Evolutionary conservation across 805 yeast species (phyloP).

Genomic region (Metschnikowia dekortorum): DNA sequence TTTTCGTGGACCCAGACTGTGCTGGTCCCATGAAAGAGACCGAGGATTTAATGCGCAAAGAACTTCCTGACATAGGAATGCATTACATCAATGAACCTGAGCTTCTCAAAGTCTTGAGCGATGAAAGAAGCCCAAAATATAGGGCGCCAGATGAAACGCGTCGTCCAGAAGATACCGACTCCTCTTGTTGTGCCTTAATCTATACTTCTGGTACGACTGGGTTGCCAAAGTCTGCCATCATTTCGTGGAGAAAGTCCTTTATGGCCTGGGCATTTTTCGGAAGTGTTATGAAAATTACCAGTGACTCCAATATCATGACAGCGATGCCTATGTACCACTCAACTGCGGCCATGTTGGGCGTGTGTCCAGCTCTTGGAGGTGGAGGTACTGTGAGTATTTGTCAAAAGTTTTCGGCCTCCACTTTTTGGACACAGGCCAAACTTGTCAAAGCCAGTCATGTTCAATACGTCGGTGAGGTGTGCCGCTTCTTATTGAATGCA

Average conservation of each 20-base stretch:
- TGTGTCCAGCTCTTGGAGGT: constrained; percentile 54
- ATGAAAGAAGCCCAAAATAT: constrained; percentile 43
- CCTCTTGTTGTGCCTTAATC: constrained; percentile 64
- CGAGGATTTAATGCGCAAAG: constrained; percentile 33
- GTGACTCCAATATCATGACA: constrained; percentile 62
- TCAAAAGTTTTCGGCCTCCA: constrained; percentile 74
- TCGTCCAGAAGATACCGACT: constrained; percentile 54
- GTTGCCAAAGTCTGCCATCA: constrained; percentile 86
- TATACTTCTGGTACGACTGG: constrained; percentile 96
- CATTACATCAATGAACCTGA: constrained; percentile 50
- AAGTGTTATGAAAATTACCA: constrained; percentile 56
- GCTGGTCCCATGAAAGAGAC: constrained; percentile 48
- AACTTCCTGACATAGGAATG: constrained; percentile 36
- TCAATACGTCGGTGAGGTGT: constrained; percentile 93
- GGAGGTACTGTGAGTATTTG: constrained; percentile 80
- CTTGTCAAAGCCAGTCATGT: constrained; percentile 69
- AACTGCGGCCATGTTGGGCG: constrained; percentile 85
- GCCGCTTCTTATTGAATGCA: constrained; percentile 74
- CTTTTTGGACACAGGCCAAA: constrained; percentile 87
- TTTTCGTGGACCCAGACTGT: constrained; percentile 74
- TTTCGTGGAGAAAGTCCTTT: constrained; percentile 83
- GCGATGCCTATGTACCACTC: constrained; percentile 97
- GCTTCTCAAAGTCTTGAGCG: constrained; percentile 39
- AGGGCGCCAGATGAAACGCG: constrained; percentile 56
- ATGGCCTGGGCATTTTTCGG: constrained; percentile 72